phyloP scores from a whole-genome alignment of 495 filamentous ascomycete genomes.

The Achaetomiella virescens region DNA sequence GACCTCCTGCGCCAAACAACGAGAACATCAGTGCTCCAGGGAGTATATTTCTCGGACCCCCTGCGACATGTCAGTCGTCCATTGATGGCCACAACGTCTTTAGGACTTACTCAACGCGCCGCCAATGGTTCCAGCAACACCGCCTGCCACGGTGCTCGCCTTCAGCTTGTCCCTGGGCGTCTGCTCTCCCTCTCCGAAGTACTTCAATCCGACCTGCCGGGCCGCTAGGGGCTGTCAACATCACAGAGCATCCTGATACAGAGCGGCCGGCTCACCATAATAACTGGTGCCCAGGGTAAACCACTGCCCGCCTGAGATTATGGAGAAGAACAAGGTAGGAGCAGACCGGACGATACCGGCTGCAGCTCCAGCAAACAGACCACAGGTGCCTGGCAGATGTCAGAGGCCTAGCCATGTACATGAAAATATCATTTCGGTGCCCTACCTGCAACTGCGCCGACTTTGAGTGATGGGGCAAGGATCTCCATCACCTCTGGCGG shows the following conservation, averaged over 20 bases:
- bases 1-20: conserved; percentile 33
- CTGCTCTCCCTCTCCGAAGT: conserved; percentile 40
- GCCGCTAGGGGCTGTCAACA: conserved; percentile 29
- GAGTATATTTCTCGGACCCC: conserved; percentile 38
- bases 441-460: conserved; percentile 28
- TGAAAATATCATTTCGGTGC: not conserved
- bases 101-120: conserved; percentile 56
- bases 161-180: conserved; percentile 48
- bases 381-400: conserved; percentile 52
- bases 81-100: not conserved
- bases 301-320: conserved; percentile 71
- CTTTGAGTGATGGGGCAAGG: conserved; percentile 30
- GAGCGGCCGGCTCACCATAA: conserved; percentile 49
- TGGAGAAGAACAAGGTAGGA: conserved; percentile 61
- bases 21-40: conserved; percentile 36
- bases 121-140: conserved; percentile 60
- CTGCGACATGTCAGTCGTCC: conserved; percentile 24
- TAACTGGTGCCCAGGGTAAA: conserved; percentile 70
- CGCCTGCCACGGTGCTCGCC: conserved; percentile 63
- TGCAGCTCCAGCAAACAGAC: conserved; percentile 65
- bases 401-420: not conserved
- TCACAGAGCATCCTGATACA: not conserved
- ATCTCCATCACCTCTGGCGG: conserved; percentile 35
- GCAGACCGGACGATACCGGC: conserved; percentile 60
- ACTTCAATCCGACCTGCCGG: conserved; percentile 28